phyloP scores from a whole-genome alignment of 2,329 filamentous ascomycete genomes.

The Penicillium freii region DNA sequence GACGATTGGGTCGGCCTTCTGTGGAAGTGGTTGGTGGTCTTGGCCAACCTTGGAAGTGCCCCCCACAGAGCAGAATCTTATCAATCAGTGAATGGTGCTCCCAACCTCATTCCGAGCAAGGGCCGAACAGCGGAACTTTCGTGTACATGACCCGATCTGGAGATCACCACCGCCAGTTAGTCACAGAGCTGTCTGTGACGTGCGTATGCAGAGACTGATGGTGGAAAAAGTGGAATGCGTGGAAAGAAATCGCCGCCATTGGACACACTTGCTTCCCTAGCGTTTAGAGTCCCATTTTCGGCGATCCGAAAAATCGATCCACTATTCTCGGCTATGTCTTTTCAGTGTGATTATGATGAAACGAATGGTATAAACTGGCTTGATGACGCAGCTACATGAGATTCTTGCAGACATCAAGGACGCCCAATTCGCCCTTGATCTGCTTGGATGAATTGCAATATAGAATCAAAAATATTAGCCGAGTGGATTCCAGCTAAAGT shows the following conservation, averaged over 20 bases:
- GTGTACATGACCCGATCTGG: constrained; percentile 1
- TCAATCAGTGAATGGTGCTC: constrained; percentile 24
- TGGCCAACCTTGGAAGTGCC: constrained; percentile 1
- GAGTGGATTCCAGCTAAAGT: background rate
- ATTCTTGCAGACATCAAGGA: background rate
- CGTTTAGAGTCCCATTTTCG: background rate
- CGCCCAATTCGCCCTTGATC: background rate
- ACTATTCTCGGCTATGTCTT: background rate
- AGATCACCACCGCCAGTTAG: background rate
- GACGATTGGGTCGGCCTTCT: constrained; percentile 2
- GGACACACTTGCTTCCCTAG: background rate
- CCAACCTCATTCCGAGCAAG: constrained; percentile 11
- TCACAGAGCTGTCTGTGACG: background rate
- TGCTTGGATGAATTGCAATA: background rate
- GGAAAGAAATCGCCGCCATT: constrained; percentile 6
- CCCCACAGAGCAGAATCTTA: constrained; percentile 18
- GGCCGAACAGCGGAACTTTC: constrained; percentile 20
- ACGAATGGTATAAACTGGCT: background rate
- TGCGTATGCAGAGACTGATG: background rate
- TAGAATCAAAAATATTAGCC: background rate
- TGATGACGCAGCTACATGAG: background rate
- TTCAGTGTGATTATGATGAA: background rate
- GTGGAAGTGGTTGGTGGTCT: constrained; percentile 5
- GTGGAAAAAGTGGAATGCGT: background rate
- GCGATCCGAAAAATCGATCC: background rate